Evolutionary conservation across 768 basidiomycete genomes (phyloP).

Genomic region (Mrakia frigida): DNA sequence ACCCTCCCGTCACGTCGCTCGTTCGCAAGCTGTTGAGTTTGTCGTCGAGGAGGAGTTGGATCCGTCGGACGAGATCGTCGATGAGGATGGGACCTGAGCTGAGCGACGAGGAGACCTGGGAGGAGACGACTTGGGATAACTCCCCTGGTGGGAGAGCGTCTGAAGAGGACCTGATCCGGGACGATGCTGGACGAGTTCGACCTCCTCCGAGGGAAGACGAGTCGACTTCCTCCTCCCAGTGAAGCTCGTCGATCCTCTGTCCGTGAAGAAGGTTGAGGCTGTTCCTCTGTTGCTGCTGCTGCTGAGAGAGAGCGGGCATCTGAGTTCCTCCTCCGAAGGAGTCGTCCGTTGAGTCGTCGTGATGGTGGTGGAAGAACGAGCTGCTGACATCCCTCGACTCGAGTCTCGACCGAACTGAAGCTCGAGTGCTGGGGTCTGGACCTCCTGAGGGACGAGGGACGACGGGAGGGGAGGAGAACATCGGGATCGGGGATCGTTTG

Average conservation of each 20-base stretch:
- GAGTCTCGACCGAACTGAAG: slow-evolving; percentile 5
- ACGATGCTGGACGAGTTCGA: neutral
- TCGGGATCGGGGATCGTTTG: slow-evolving; percentile 9
- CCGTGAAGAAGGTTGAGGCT: neutral
- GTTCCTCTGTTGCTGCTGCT: neutral
- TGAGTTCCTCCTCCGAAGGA: neutral
- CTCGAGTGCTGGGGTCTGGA: neutral
- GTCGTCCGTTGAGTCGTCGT: slow-evolving; percentile 3
- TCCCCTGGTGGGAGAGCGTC: neutral
- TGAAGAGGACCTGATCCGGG: neutral
- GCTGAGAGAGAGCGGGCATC: slow-evolving; percentile 2
- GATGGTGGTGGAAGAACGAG: neutral
- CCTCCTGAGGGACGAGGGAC: neutral
- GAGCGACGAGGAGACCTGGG: neutral
- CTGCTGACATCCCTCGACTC: neutral
- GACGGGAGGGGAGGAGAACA: slow-evolving; percentile 1
- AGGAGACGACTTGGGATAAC: neutral
- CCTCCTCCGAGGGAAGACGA: neutral
- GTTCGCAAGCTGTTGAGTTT: slow-evolving; percentile 19
- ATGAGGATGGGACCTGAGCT: neutral
- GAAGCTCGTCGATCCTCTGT: neutral
- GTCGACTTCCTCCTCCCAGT: slow-evolving; percentile 2
- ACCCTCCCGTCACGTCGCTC: neutral
- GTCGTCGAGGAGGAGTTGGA: slow-evolving; percentile 23
- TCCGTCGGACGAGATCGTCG: slow-evolving; percentile 12